Conservation (phyloP, 2,329 filamentous ascomycete species). For the Metarhizium guizhouense region DNA sequence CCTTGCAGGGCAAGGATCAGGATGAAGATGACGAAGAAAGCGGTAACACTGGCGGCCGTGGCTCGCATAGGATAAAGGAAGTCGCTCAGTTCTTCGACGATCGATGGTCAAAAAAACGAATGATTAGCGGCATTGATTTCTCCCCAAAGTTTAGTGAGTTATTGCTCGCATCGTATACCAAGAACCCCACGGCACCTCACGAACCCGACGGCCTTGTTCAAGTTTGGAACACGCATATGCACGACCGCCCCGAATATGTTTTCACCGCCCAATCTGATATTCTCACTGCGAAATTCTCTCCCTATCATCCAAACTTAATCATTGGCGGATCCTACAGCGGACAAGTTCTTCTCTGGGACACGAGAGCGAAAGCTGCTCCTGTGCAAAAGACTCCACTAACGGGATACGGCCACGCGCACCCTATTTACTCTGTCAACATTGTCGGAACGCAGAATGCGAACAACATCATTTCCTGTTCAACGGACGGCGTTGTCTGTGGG, state of each 20-base stretch:
- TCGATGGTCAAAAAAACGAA: slow-evolving; percentile 92
- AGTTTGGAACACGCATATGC: slow-evolving; percentile 94
- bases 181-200: slow-evolving; percentile 89
- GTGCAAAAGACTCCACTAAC: slow-evolving; percentile 95
- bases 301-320: slow-evolving; percentile 93
- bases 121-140: slow-evolving; percentile 93
- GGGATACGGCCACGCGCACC: slow-evolving; percentile 90
- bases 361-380: slow-evolving; percentile 75
- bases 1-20: slow-evolving; percentile 63
- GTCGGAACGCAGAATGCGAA: slow-evolving; percentile 98
- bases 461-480: slow-evolving; percentile 95
- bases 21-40: slow-evolving; percentile 76
- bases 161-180: slow-evolving; percentile 89
- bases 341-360: slow-evolving; percentile 96
- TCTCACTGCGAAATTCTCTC: slow-evolving; percentile 93
- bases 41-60: slow-evolving; percentile 61
- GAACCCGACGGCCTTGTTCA: slow-evolving; percentile 90
- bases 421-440: slow-evolving; percentile 90
- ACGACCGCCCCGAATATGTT: slow-evolving; percentile 88
- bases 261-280: slow-evolving; percentile 96
- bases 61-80: slow-evolving; percentile 71
- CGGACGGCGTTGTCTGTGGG: slow-evolving; percentile 90
- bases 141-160: slow-evolving; percentile 93
- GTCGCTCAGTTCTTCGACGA: slow-evolving; percentile 91
- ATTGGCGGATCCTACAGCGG: slow-evolving; percentile 94